A percentile compares a stretch with the other conserved stretches of the same genome.
Conservation (phyloP, 345 rosid species). For the Toxicodendron radicans region DNA sequence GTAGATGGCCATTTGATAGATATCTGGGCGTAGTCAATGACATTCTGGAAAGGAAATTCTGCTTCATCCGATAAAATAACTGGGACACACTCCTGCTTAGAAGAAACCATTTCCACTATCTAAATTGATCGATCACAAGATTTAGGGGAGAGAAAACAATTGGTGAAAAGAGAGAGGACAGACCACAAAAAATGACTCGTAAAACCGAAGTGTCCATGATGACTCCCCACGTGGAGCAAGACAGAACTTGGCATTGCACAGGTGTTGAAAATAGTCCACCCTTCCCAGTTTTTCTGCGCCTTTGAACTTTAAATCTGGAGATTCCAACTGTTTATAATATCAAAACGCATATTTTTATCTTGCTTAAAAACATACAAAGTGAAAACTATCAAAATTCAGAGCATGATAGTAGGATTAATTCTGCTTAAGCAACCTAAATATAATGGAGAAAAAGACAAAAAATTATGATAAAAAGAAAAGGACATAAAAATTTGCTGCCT, state of each 20-base stretch:
- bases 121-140: not conserved
- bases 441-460: not conserved
- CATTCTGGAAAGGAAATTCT: slow-evolving; percentile 93
- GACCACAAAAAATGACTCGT: slow-evolving; percentile 94
- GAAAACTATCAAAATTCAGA: not conserved
- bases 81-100: slow-evolving; percentile 88
- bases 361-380: not conserved
- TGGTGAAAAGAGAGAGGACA: slow-evolving; percentile 12
- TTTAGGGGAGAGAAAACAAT: not conserved
- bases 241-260: slow-evolving; percentile 90
- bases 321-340: slow-evolving; percentile 74
- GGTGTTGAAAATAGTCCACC: slow-evolving; percentile 84
- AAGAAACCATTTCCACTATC: slow-evolving; percentile 2
- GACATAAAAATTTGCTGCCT: not conserved
- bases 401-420: not conserved
- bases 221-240: slow-evolving; percentile 98
- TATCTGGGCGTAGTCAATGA: slow-evolving; percentile 68
- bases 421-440: not conserved
- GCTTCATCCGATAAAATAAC: slow-evolving; percentile 87
- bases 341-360: slow-evolving; percentile 3
- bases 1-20: slow-evolving; percentile 97
- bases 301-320: slow-evolving; percentile 88
- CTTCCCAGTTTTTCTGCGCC: slow-evolving; percentile 83
- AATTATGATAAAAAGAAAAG: not conserved
- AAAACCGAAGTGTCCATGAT: slow-evolving; percentile 98